A percentile compares a stretch with the other conserved stretches of the same genome.
These are phyloP conservation scores for Acrodontium crateriforme DNA, from an alignment of 2,329 filamentous ascomycete genomes.

Conservation along the genomic window DNA sequence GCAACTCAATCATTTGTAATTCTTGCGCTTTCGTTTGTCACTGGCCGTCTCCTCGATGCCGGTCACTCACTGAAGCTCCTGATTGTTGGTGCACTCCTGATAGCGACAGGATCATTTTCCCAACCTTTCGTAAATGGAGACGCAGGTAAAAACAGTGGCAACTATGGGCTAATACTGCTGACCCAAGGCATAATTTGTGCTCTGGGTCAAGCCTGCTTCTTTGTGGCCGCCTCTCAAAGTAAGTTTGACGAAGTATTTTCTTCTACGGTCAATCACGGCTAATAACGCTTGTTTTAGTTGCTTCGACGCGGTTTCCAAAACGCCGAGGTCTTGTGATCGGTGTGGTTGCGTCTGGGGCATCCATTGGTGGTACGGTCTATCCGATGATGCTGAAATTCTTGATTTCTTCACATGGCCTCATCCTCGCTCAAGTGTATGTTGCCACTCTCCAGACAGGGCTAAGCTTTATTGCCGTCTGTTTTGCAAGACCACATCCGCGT, in stretches of 20 bases:
- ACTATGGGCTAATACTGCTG: constrained; percentile 31
- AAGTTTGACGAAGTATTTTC: constrained; percentile 8
- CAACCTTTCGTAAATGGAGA: constrained; percentile 29
- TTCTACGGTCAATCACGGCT: background rate
- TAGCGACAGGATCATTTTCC: constrained; percentile 32
- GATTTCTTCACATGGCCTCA: constrained; percentile 30
- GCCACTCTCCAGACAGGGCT: constrained; percentile 28
- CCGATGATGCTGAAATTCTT: constrained; percentile 34
- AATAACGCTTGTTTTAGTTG: constrained; percentile 23
- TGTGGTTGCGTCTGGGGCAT: constrained; percentile 37
- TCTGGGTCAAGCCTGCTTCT: constrained; percentile 39
- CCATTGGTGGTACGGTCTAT: constrained; percentile 28
- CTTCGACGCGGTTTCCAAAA: constrained; percentile 35
- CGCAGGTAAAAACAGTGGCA: constrained; percentile 22
- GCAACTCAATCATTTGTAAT: constrained; percentile 35
- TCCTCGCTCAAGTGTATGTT: constrained; percentile 29
- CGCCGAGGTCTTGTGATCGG: constrained; percentile 35
- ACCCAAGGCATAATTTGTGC: constrained; percentile 35
- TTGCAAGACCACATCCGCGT: constrained; percentile 30
- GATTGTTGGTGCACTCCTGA: constrained; percentile 27
- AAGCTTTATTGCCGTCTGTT: constrained; percentile 28
- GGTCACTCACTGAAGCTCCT: constrained; percentile 29
- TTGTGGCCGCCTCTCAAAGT: constrained; percentile 38
- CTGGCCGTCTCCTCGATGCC: constrained; percentile 37
- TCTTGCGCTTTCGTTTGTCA: constrained; percentile 30